Evolutionary conservation across 106 monocot genomes (phyloP).

Genomic region (Acorus gramineus): DNA sequence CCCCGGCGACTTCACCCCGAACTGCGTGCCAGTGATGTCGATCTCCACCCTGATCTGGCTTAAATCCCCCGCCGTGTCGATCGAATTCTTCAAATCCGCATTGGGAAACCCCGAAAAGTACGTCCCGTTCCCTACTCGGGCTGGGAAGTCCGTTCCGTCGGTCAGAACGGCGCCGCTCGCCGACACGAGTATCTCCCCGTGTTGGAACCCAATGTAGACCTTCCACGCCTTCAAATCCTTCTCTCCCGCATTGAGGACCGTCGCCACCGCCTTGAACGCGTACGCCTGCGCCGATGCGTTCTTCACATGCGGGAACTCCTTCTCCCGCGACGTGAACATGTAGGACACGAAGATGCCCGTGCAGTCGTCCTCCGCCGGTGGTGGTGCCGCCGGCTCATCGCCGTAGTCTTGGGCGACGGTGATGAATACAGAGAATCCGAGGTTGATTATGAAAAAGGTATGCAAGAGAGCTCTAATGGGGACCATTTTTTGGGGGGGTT

Average conservation of each 20-base stretch:
- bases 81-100: constrained; percentile 61
- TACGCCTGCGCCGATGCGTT: constrained; percentile 85
- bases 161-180: constrained; percentile 51
- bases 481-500: no score
- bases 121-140: constrained; percentile 49
- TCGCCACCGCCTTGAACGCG: constrained; percentile 64
- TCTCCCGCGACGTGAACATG: constrained; percentile 41
- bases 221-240: constrained; percentile 73
- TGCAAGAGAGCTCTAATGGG: no score
- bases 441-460: constrained; percentile 7
- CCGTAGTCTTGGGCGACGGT: constrained; percentile 22
- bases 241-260: constrained; percentile 68
- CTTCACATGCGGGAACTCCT: constrained; percentile 73
- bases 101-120: constrained; percentile 62
- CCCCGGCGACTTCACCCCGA: constrained; percentile 61
- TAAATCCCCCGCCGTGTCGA: constrained; percentile 84
- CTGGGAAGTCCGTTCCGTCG: constrained; percentile 66
- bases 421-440: not conserved
- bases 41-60: constrained; percentile 52
- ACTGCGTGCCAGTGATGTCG: constrained; percentile 67
- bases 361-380: constrained; percentile 44
- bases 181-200: constrained; percentile 79
- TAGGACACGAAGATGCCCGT: constrained; percentile 60
- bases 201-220: constrained; percentile 81
- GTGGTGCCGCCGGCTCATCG: constrained; percentile 5